Base-by-base conservation (phyloP, 495 filamentous ascomycete species). In the Hypoxylon perforatum region DNA sequence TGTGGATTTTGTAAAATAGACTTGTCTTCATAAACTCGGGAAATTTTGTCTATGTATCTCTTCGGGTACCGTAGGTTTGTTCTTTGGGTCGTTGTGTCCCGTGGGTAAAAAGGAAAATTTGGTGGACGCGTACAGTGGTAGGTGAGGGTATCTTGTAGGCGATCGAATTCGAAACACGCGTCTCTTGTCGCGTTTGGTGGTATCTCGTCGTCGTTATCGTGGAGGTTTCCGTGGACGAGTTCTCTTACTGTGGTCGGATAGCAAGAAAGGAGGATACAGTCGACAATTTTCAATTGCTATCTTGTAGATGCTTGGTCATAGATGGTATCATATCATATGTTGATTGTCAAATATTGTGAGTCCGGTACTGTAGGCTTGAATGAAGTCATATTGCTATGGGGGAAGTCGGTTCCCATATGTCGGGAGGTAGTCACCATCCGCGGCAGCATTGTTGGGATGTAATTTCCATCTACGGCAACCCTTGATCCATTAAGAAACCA, bases 361-460 rank as follows among this genome's bases (percentile, higher is more conserved):
- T 0, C 8, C 23, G 5, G 17, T 25, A 10, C 23, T 11, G 38
- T 18, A 14, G 10, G 46, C 8, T 41, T 33, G 11, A 30, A 18
- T 10, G 1, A 48, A 47, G 41, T 54, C 8, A 25, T 56, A 11
- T 22, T 12, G 50, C 15, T 33, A 21, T 25, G 49, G 0, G 14
- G 65, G 65, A 69, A 63, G 65, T 22, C 45, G 44, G 62, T 35
- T 11, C 50, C 18, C 30, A 39, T 19, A 30, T 10, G 14, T 35
- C 33, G 5, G 19, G 30, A 42, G 19, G 54, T 50, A 56, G 55
- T 59, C 50, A 19, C 41, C 6, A 11, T n/a, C 7, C 8, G 8
- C 39, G 19, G n/a, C n/a, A 44, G 50, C 44, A 36, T 55, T 53
- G 52, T 63, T 44, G 48, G 58, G 55, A 46, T 14, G 55, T 33